These are phyloP conservation scores for Brettanomyces anomalus DNA, from an alignment of 805 yeast species.

Conservation along the genomic window DNA sequence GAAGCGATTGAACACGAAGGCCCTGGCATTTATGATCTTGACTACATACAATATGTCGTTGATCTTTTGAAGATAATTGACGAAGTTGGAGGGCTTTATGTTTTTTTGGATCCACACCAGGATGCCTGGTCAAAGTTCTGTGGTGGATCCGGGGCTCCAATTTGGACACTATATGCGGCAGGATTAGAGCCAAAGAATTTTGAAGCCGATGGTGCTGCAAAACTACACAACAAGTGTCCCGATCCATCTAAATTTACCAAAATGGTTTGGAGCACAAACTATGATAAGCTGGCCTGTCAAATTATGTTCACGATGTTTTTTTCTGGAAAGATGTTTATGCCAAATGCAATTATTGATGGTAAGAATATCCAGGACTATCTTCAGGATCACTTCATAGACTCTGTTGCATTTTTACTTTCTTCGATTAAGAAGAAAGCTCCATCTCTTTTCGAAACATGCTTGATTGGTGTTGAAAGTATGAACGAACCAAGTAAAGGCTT, in stretches of 20 bases:
- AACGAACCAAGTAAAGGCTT: constrained; percentile 82
- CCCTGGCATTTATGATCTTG: constrained; percentile 75
- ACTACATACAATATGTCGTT: constrained; percentile 61
- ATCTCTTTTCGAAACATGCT: constrained; percentile 33
- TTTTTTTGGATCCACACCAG: constrained; percentile 84
- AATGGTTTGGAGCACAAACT: constrained; percentile 92
- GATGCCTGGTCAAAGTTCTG: constrained; percentile 87
- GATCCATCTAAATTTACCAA: constrained; percentile 49
- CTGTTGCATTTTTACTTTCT: constrained; percentile 41
- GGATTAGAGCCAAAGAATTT: constrained; percentile 79
- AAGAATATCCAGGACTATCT: constrained; percentile 70
- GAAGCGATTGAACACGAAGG: constrained; percentile 87
- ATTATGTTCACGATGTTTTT: constrained; percentile 84
- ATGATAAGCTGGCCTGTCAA: constrained; percentile 61
- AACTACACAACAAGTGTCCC: constrained; percentile 53
- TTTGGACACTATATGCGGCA: constrained; percentile 87
- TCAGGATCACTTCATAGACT: constrained; percentile 50
- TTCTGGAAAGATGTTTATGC: constrained; percentile 70
- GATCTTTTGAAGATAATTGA: constrained; percentile 49
- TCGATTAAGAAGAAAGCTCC: constrained; percentile 33
- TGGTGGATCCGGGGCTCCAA: constrained; percentile 92
- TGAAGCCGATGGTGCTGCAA: constrained; percentile 65
- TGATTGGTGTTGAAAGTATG: constrained; percentile 74
- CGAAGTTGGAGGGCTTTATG: constrained; percentile 63
- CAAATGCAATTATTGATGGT: constrained; percentile 63